Evolutionary conservation across 306 rosid genomes (phyloP), one percentile per base, ranked within the genome.

Genomic region (Prunus salicina): DNA sequence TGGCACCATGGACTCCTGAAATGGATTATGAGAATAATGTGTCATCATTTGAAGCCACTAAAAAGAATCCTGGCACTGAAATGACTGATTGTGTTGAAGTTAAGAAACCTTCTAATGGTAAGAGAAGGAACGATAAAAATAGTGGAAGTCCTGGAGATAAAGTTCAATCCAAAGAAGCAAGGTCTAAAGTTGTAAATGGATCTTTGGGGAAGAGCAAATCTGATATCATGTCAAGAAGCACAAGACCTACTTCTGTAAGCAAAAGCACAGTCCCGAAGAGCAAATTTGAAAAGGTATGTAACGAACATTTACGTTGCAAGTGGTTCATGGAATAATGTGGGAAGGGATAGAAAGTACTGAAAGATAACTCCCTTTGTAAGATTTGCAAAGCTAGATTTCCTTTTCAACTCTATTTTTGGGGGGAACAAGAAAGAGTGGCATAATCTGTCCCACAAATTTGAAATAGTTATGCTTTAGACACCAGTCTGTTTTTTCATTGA

Each of bases 1-100:
- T 79, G 53, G 68, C 87, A 64, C 81, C 96, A 28, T 96, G 92
- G 99, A 86, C 88, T 75, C 85, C 90, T 32, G 98, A 96, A 81
- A 96, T 92, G 93, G 98, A 92, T 83, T 89, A 83, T 73, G 86
- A 89, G 76, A 84, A 60, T 68, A 89, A 75, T 76, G 75, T 82
- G 74, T 63, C 87, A 45, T 74, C 74, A 69, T 51, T 77, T 71
- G 82, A 84, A 69, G 85, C 81, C 76, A 90, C 82, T 67, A 69
- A 53, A 67, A 89, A 86, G 76, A 67, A 77, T 68, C 76, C 78
- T 58, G 80, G 64, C 12, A 52, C 60, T 72, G 89, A 79, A 81
- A 56, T 67, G 14, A 67, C 76, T n/a, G 71, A n/a, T 3, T 56
- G 9, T 13, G 80, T 24, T 38, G 87, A 88, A 61, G 84, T 52